Percentiles rank a stretch among this genome's conserved stretches.
These are phyloP conservation scores for Pueraria montana DNA, from an alignment of 306 rosid genomes.

Conservation along the genomic window DNA sequence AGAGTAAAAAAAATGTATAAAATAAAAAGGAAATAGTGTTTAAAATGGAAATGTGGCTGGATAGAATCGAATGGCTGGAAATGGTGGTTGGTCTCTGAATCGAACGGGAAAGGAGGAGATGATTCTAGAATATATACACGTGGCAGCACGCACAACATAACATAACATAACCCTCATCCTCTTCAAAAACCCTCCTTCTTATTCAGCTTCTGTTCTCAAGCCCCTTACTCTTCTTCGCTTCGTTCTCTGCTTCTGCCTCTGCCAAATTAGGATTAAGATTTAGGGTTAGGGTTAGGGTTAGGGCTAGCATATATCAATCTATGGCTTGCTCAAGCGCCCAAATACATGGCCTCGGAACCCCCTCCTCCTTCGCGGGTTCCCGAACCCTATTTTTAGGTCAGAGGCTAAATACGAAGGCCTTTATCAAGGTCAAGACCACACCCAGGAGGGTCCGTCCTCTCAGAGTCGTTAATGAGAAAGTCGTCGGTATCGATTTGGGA, in stretches of 20 bases:
- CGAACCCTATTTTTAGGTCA: conserved; percentile 69
- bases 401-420: conserved; percentile 52
- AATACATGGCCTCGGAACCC: conserved; percentile 75
- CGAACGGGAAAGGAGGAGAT: conserved; percentile 39
- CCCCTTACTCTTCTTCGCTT: no score
- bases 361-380: conserved; percentile 57
- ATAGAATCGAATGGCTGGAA: no score
- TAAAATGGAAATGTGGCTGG: no score
- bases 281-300: conserved; percentile 1
- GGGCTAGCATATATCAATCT: background rate
- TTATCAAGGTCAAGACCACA: conserved; percentile 50
- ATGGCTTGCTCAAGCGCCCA: conserved; percentile 77
- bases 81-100: no score
- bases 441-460: conserved; percentile 49
- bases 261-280: background rate
- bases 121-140: conserved; percentile 54
- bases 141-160: background rate
- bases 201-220: background rate
- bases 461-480: conserved; percentile 80
- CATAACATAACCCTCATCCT: conserved; percentile 42
- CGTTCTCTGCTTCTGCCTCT: background rate
- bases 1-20: no score
- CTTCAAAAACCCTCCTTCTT: background rate
- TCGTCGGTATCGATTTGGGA: conserved; percentile 84
- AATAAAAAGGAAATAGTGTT: no score